Conservation (phyloP, 306 rosid species). For the Vigna unguiculata region DNA sequence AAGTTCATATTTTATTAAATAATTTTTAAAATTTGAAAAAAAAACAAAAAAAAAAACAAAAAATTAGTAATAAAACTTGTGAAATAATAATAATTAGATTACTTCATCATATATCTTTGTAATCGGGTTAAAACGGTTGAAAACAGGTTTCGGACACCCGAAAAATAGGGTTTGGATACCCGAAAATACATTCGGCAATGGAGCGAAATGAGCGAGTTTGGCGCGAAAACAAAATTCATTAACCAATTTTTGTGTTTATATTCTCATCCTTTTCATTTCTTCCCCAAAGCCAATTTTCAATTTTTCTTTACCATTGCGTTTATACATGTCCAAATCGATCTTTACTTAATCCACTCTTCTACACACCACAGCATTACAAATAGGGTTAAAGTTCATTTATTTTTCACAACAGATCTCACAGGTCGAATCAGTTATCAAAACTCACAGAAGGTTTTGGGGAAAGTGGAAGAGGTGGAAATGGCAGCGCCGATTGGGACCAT, state of each 20-base stretch:
- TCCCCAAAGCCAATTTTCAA: not conserved
- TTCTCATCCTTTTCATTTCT: not conserved
- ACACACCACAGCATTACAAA: not conserved
- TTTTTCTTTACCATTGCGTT: not conserved
- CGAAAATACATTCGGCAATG: no score
- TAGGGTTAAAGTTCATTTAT: conserved; percentile 35
- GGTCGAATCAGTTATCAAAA: no score
- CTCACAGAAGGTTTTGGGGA: not conserved
- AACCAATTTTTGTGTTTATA: not conserved
- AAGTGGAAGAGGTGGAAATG: conserved; percentile 6
- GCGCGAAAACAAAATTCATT: not conserved
- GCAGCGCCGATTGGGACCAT: conserved; percentile 33
- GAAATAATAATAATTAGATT: no score
- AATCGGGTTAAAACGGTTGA: no score
- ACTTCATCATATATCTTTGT: no score
- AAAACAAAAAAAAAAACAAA: no score
- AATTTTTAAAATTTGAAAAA: no score
- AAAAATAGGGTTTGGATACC: no score
- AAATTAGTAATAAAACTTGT: no score
- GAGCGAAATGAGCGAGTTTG: no score
- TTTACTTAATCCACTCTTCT: not conserved
- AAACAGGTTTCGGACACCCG: no score
- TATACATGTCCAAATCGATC: not conserved
- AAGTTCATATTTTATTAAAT: no score
- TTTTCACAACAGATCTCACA: not conserved